Conservation (phyloP, 2,329 filamentous ascomycete species). For the Colletotrichum trifolii region DNA sequence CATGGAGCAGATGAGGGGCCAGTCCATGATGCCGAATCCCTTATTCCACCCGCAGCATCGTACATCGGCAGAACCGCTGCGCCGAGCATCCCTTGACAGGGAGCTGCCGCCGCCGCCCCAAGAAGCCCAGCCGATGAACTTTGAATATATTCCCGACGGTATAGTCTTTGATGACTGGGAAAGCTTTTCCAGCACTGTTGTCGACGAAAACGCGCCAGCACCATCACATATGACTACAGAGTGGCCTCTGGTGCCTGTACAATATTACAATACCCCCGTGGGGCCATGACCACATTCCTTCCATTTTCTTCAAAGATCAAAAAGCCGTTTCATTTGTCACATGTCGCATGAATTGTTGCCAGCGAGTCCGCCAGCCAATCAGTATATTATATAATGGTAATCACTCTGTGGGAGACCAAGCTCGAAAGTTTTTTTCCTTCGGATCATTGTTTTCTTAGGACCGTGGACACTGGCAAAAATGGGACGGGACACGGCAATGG, state of each 20-base stretch:
- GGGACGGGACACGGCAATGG: slow-evolving; percentile 21
- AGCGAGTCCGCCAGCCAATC: slow-evolving; percentile 27
- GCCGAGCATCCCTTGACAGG: slow-evolving; percentile 35
- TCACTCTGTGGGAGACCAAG: slow-evolving; percentile 33
- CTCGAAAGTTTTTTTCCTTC: slow-evolving; percentile 24
- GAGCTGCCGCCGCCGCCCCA: slow-evolving; percentile 37
- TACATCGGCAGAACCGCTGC: slow-evolving; percentile 30
- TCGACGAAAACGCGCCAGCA: slow-evolving; percentile 43
- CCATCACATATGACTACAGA: slow-evolving; percentile 38
- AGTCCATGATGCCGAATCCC: slow-evolving; percentile 36
- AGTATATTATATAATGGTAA: slow-evolving; percentile 40
- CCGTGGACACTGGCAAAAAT: slow-evolving; percentile 30
- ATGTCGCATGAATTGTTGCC: slow-evolving; percentile 33
- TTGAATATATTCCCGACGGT: slow-evolving; percentile 53
- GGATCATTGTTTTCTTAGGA: slow-evolving; percentile 23
- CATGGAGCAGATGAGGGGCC: slow-evolving; percentile 35
- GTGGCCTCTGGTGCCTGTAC: slow-evolving; percentile 42
- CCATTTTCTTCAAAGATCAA: slow-evolving; percentile 15
- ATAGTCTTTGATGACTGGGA: slow-evolving; percentile 57
- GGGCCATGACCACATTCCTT: slow-evolving; percentile 33
- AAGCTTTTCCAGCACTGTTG: slow-evolving; percentile 48
- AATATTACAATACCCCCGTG: slow-evolving; percentile 39
- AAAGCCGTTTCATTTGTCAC: slow-evolving; percentile 36
- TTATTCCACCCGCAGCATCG: slow-evolving; percentile 35
- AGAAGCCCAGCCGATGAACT: slow-evolving; percentile 50